A percentile compares a stretch with the other conserved stretches of the same genome.
Evolutionary conservation across 495 filamentous ascomycete species (phyloP).

Genomic region (Hypoxylon intermedium): DNA sequence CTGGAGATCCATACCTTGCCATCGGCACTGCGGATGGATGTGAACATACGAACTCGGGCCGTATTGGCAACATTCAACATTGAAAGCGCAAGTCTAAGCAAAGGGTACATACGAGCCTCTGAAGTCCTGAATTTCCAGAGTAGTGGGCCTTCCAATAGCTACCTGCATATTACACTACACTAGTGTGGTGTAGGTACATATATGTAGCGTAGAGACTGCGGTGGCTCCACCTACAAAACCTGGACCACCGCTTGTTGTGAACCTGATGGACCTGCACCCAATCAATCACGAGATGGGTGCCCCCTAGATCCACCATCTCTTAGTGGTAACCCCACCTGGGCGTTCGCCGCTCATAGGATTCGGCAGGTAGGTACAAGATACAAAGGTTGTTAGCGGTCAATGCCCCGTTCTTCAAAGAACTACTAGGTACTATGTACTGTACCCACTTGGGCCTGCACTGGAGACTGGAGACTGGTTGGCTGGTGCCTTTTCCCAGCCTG

Average conservation of each 20-base stretch:
- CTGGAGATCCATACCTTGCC: no score
- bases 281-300: background rate
- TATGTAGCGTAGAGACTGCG: no score
- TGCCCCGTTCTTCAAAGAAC: constrained; percentile 19
- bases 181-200: no score
- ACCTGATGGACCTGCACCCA: constrained; percentile 9
- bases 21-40: no score
- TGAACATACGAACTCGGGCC: constrained; percentile 8
- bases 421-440: no score
- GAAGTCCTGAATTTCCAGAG: no score
- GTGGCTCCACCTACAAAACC: constrained; percentile 13
- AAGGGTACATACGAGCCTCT: no score
- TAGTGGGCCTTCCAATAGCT: constrained; percentile 26
- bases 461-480: constrained; percentile 9
- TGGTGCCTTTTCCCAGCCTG: constrained; percentile 10
- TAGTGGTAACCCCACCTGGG: constrained; percentile 29
- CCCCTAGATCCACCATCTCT: constrained; percentile 22
- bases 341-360: constrained; percentile 26
- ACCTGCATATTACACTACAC: no score
- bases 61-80: background rate
- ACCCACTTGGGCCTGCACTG: constrained; percentile 21
- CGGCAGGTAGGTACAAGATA: constrained; percentile 12
- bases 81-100: background rate
- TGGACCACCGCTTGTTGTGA: constrained; percentile 24
- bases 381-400: constrained; percentile 11